Percentiles rank a stretch among this genome's conserved stretches.
Conservation (phyloP, 2,329 filamentous ascomycete genomes). For the Sporothrix brunneoviolacea region DNA sequence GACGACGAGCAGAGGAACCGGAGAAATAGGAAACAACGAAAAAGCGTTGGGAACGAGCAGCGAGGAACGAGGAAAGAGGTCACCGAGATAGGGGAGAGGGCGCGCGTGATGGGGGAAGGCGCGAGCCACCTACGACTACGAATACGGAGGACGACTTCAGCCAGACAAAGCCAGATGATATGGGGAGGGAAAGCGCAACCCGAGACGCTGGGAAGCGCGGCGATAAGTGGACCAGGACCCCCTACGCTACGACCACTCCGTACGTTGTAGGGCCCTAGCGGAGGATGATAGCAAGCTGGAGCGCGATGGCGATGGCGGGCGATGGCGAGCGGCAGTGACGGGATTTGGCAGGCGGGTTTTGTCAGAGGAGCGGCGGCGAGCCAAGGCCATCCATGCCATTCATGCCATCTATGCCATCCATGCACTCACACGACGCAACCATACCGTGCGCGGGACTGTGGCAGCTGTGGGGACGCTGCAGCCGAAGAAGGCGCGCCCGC, state of each 20-base stretch:
- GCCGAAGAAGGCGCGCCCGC: no score
- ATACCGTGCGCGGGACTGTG: conserved; percentile 4
- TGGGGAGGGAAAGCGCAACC: not conserved
- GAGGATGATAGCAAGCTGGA: not conserved
- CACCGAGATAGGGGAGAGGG: not conserved
- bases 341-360: conserved; percentile 13
- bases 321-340: conserved; percentile 17
- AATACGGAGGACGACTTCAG: no score
- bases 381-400: not conserved
- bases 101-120: not conserved
- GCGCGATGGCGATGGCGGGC: not conserved
- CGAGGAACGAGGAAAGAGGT: not conserved
- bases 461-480: no score
- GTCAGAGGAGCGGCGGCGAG: not conserved
- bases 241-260: no score
- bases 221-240: not conserved
- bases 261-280: not conserved
- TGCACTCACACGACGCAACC: not conserved
- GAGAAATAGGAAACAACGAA: not conserved
- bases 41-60: no score
- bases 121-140: not conserved
- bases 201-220: not conserved
- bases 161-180: not conserved
- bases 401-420: not conserved
- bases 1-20: not conserved